Percentiles rank a stretch among this genome's conserved stretches.
These are phyloP conservation scores for Fusarium verticillioides DNA, from an alignment of 2,329 filamentous ascomycete species.

Conservation along the genomic window DNA sequence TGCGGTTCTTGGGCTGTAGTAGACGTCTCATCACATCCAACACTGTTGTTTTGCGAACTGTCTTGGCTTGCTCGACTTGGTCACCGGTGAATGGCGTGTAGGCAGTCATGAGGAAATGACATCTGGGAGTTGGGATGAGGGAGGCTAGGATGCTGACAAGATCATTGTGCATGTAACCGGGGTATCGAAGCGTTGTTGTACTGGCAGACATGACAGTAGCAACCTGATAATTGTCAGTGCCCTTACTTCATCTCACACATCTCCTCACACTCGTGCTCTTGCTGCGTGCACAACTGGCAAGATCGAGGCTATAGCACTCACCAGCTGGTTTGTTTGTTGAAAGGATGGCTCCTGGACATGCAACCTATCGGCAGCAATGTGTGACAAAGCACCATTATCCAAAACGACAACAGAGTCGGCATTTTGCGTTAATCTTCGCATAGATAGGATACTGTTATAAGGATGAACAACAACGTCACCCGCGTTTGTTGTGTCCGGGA, in stretches of 20 bases:
- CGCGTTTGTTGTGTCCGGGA: slow-evolving; percentile 88
- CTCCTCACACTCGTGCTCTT: not conserved
- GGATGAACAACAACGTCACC: slow-evolving; percentile 96
- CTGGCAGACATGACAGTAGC: slow-evolving; percentile 99
- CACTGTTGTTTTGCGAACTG: slow-evolving; percentile 96
- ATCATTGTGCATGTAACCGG: slow-evolving; percentile 99
- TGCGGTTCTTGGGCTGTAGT: slow-evolving; percentile 97
- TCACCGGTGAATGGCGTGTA: slow-evolving; percentile 98
- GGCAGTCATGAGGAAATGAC: slow-evolving; percentile 97
- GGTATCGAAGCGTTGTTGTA: slow-evolving; percentile 95
- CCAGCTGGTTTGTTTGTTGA: slow-evolving; percentile 96
- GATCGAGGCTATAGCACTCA: slow-evolving; percentile 48
- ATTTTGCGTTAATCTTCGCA: slow-evolving; percentile 92
- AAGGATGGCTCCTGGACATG: slow-evolving; percentile 97
- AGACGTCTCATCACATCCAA: slow-evolving; percentile 96
- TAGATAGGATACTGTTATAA: slow-evolving; percentile 94
- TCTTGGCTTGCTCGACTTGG: slow-evolving; percentile 96
- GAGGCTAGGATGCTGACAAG: slow-evolving; percentile 96
- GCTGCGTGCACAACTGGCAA: not conserved
- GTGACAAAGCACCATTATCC: slow-evolving; percentile 92
- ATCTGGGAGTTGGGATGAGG: slow-evolving; percentile 93
- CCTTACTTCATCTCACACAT: not conserved
- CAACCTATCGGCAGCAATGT: slow-evolving; percentile 92
- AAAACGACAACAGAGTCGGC: slow-evolving; percentile 97
- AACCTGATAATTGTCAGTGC: slow-evolving; percentile 60